Percentiles rank a stretch among this genome's conserved stretches.
These are phyloP conservation scores for Aechmea fasciata DNA, from an alignment of 176 grass and related monocot genomes.

Conservation along the genomic window DNA sequence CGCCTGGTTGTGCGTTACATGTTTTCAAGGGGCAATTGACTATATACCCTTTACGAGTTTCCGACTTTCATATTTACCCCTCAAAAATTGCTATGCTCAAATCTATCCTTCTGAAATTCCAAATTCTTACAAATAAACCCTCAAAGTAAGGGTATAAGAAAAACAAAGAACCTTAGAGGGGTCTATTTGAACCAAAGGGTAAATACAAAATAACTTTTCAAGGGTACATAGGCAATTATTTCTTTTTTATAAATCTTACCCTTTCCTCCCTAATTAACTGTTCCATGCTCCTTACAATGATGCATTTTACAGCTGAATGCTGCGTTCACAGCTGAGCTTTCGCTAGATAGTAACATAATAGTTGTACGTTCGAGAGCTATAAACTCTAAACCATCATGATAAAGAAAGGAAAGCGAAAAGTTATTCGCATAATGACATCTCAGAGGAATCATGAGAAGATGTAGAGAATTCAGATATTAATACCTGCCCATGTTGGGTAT, in stretches of 20 bases:
- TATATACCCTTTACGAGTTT: too few relatives aligned
- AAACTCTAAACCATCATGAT: neutral
- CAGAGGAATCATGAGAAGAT: neutral
- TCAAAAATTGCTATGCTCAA: too few relatives aligned
- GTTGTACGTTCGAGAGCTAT: neutral
- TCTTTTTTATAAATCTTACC: neutral
- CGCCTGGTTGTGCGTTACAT: too few relatives aligned
- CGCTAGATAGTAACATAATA: neutral
- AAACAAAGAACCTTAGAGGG: too few relatives aligned
- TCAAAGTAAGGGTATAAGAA: too few relatives aligned
- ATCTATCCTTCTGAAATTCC: too few relatives aligned
- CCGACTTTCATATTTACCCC: too few relatives aligned
- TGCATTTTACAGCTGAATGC: neutral
- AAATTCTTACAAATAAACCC: too few relatives aligned
- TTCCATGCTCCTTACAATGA: neutral
- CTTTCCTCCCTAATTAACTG: neutral
- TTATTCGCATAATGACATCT: neutral
- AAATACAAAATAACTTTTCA: too few relatives aligned
- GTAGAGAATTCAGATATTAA: neutral
- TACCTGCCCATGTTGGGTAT: slow-evolving; percentile 95
- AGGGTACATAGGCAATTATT: too few relatives aligned
- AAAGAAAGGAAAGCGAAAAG: neutral
- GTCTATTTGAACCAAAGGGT: too few relatives aligned
- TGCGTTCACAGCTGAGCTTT: neutral
- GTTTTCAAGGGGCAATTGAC: too few relatives aligned